A percentile compares a stretch with the other conserved stretches of the same genome.
phyloP scores from a whole-genome alignment of 164 flowering plant species.

The Chimonanthus praecox region DNA sequence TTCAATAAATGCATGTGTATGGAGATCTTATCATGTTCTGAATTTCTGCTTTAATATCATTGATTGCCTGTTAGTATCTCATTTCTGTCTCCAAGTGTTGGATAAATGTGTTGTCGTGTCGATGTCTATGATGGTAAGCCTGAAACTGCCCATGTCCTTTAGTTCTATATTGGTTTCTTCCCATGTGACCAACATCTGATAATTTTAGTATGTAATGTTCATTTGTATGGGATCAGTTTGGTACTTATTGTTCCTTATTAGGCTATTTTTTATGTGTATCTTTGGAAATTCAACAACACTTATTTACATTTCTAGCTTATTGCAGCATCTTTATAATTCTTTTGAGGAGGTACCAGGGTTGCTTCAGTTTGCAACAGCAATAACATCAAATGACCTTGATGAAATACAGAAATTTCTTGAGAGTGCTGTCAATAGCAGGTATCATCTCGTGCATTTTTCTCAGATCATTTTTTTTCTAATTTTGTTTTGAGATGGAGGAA shows the following conservation, averaged over 20 bases:
- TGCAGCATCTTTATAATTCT: constrained; percentile 77
- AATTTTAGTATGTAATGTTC: neutral
- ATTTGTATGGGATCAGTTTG: neutral
- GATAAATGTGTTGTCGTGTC: too few relatives aligned
- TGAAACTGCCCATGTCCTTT: too few relatives aligned
- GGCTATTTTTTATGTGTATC: neutral
- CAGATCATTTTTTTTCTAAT: too few relatives aligned
- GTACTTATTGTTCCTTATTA: neutral
- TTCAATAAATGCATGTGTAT: too few relatives aligned
- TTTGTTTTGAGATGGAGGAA: too few relatives aligned
- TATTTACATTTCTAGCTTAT: constrained; percentile 3
- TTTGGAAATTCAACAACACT: neutral
- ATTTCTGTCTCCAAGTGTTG: too few relatives aligned
- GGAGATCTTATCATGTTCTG: too few relatives aligned
- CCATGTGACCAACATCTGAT: neutral
- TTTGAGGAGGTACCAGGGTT: constrained; percentile 78
- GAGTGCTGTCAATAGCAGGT: constrained; percentile 71
- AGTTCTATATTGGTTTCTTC: too few relatives aligned
- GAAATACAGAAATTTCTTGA: constrained; percentile 94
- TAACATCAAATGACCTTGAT: constrained; percentile 81
- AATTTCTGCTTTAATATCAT: too few relatives aligned
- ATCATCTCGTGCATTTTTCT: constrained; percentile 1
- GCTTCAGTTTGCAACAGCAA: constrained; percentile 82
- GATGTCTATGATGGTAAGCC: too few relatives aligned
- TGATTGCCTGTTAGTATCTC: too few relatives aligned